Conservation (phyloP, 2,329 filamentous ascomycete species). For the Fusarium virguliforme region DNA sequence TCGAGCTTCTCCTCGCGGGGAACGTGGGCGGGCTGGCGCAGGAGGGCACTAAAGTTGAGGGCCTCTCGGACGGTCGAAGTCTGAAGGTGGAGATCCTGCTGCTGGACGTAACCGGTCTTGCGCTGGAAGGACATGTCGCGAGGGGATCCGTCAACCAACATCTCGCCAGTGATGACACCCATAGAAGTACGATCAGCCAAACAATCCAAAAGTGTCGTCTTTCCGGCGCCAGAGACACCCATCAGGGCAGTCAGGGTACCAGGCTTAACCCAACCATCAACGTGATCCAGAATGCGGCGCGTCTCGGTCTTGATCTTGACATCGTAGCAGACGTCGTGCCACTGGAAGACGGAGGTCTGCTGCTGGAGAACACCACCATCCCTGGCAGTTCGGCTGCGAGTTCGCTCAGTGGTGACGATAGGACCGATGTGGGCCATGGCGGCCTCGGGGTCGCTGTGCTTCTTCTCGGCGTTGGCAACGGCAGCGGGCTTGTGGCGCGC, state of each 20-base stretch:
- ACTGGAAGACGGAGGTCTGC: slow-evolving; percentile 87
- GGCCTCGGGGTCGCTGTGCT: slow-evolving; percentile 73
- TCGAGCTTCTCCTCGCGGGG: slow-evolving; percentile 83
- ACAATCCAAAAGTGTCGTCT: slow-evolving; percentile 91
- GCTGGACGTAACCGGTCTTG: slow-evolving; percentile 92
- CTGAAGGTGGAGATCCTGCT: slow-evolving; percentile 90
- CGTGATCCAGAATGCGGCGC: slow-evolving; percentile 84
- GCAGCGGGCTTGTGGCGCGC: slow-evolving; percentile 75
- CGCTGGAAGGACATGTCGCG: slow-evolving; percentile 89
- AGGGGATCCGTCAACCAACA: slow-evolving; percentile 76
- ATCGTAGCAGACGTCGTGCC: slow-evolving; percentile 85
- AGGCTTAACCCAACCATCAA: slow-evolving; percentile 95
- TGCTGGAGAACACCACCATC: slow-evolving; percentile 63
- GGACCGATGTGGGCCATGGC: slow-evolving; percentile 67
- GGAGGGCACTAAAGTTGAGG: slow-evolving; percentile 85
- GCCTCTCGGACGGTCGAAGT: slow-evolving; percentile 92
- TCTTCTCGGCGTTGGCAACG: slow-evolving; percentile 72
- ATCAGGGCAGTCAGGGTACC: slow-evolving; percentile 92
- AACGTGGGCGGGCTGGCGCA: slow-evolving; percentile 86
- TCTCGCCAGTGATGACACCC: slow-evolving; percentile 89
- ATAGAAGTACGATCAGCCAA: slow-evolving; percentile 89
- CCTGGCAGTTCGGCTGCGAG: slow-evolving; percentile 56
- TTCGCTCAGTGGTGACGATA: slow-evolving; percentile 63
- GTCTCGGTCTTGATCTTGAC: slow-evolving; percentile 84
- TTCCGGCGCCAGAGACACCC: slow-evolving; percentile 94